phyloP scores from a whole-genome alignment of 495 filamentous ascomycete genomes.

The Xylaria castorea region DNA sequence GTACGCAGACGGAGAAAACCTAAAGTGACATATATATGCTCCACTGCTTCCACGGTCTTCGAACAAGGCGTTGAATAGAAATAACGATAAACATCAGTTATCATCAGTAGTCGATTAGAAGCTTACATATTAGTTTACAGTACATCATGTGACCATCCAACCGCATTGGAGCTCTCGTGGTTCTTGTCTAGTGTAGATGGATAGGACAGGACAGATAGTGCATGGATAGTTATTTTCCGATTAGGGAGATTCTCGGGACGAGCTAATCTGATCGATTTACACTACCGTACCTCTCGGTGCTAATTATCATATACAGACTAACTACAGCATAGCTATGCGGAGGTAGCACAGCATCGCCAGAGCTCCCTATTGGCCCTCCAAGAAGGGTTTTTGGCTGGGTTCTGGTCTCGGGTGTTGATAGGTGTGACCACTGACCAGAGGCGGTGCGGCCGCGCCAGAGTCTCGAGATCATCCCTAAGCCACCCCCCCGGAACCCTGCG shows the following conservation, averaged over 20 bases:
- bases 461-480: conserved; percentile 29
- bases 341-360: neutral
- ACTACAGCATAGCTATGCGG: neutral
- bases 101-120: neutral
- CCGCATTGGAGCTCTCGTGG: neutral
- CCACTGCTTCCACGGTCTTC: neutral
- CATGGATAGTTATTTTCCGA: conserved; percentile 3
- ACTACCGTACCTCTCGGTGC: neutral
- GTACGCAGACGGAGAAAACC: neutral
- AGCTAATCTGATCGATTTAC: neutral
- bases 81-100: neutral
- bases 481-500: conserved; percentile 29
- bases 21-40: neutral
- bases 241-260: neutral
- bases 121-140: neutral
- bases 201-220: neutral
- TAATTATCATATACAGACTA: neutral
- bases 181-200: neutral
- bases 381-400: neutral
- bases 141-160: conserved; percentile 15
- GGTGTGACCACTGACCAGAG: neutral
- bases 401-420: neutral
- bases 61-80: no score
- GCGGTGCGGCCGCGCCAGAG: conserved; percentile 1
- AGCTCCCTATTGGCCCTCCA: conserved; percentile 1